phyloP scores from a whole-genome alignment of 805 yeast species.

The Metschnikowia amazonensis region DNA sequence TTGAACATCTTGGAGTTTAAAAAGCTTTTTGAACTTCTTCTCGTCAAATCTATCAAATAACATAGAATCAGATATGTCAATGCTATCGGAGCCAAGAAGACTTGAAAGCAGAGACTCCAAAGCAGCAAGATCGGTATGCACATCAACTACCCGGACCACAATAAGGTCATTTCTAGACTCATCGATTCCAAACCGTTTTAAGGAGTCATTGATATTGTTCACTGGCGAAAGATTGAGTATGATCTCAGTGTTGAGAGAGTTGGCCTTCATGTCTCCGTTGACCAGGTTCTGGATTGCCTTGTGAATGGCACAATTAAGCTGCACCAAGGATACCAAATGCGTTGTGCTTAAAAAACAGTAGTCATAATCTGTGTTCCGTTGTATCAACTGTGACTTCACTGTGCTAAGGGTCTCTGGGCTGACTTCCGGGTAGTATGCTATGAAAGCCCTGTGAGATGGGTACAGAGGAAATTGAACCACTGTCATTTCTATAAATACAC shows the following conservation, averaged over 20 bases:
- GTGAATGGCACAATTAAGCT: constrained; percentile 56
- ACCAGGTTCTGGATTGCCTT: constrained; percentile 53
- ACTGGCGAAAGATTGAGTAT: constrained; percentile 66
- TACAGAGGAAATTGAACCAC: constrained; percentile 44
- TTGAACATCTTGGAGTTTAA: constrained; percentile 29
- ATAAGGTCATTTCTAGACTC: constrained; percentile 44
- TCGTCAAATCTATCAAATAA: constrained; percentile 23
- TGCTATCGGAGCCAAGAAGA: constrained; percentile 14
- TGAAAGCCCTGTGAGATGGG: constrained; percentile 30
- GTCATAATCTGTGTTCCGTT: constrained; percentile 47
- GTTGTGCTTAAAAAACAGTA: constrained; percentile 64
- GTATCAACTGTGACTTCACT: constrained; percentile 44
- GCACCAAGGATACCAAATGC: constrained; percentile 57
- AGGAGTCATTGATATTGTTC: constrained; percentile 67
- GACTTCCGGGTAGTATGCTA: constrained; percentile 47
- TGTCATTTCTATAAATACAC: not conserved
- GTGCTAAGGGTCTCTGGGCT: constrained; percentile 31
- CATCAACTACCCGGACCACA: constrained; percentile 46
- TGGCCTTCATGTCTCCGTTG: constrained; percentile 53
- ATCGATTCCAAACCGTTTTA: constrained; percentile 67
- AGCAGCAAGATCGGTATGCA: constrained; percentile 15
- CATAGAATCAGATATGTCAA: constrained; percentile 24
- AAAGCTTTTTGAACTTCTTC: constrained; percentile 32
- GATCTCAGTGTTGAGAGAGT: constrained; percentile 66
- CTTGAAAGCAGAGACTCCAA: constrained; percentile 26